Conservation (phyloP, 805 yeast species). For the Kregervanrija fluxuum region DNA sequence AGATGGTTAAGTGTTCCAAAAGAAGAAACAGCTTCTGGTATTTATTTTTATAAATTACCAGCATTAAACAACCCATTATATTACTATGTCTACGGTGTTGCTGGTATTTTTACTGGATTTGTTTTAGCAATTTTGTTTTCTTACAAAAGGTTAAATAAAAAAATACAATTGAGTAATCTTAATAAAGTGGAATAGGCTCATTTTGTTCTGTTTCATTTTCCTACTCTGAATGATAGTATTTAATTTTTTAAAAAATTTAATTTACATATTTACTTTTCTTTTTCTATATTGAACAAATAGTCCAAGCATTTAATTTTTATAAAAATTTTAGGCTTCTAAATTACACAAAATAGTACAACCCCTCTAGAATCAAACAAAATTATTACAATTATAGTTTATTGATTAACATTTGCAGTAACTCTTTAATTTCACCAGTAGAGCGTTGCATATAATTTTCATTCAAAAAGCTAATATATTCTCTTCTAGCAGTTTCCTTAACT, state of each 20-base stretch:
- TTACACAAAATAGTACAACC: background rate
- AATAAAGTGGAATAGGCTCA: slow-evolving; percentile 19
- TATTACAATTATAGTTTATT: slow-evolving; percentile 16
- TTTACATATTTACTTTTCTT: background rate
- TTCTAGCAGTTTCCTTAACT: slow-evolving; percentile 26
- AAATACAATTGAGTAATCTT: slow-evolving; percentile 15
- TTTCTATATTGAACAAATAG: background rate
- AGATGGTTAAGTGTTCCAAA: slow-evolving; percentile 37
- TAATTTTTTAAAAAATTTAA: background rate
- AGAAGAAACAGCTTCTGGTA: background rate
- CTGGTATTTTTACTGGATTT: slow-evolving; percentile 17
- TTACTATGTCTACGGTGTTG: slow-evolving; percentile 2
- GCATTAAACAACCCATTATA: background rate
- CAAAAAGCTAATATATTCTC: slow-evolving; percentile 28
- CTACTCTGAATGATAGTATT: background rate
- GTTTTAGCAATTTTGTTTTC: slow-evolving; percentile 17
- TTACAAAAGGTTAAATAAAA: slow-evolving; percentile 19
- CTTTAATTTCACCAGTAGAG: slow-evolving; percentile 16
- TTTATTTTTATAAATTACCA: background rate
- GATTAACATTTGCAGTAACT: slow-evolving; percentile 18
- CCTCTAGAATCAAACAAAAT: background rate
- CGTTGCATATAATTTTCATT: slow-evolving; percentile 16
- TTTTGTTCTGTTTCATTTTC: background rate
- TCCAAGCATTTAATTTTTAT: background rate
- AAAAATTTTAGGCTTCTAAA: no score